Conservation (phyloP, 495 filamentous ascomycete species). For the Sporormia fimetaria region DNA sequence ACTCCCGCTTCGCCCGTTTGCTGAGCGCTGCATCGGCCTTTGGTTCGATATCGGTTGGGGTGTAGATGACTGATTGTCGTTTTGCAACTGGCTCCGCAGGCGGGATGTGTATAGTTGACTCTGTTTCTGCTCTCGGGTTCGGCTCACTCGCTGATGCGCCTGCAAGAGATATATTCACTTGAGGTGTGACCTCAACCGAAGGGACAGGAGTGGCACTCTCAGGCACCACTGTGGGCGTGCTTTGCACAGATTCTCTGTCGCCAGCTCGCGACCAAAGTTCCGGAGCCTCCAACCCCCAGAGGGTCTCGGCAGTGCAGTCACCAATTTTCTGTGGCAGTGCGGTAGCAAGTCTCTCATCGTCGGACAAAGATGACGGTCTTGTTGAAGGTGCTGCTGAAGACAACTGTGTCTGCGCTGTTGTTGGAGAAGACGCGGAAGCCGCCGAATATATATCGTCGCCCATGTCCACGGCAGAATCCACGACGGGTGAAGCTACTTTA, state of each 20-base stretch:
- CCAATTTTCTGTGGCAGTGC: no score
- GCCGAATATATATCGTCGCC: constrained; percentile 20
- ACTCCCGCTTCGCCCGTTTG: constrained; percentile 7
- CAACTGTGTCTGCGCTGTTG: constrained; percentile 21
- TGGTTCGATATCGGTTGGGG: neutral
- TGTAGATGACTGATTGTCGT: constrained; percentile 14
- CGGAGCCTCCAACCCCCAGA: no score
- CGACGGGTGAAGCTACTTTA: no score
- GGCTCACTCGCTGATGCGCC: constrained; percentile 1
- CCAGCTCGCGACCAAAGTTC: no score
- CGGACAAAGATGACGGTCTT: constrained; percentile 26
- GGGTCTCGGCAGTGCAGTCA: no score
- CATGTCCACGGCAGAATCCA: constrained; percentile 16
- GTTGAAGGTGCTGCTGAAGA: constrained; percentile 24
- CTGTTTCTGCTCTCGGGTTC: constrained; percentile 7
- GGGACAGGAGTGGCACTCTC: constrained; percentile 10
- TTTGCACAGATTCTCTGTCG: constrained; percentile 20
- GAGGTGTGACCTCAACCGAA: constrained; percentile 5
- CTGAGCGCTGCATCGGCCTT: neutral
- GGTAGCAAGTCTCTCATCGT: no score
- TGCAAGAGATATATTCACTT: neutral
- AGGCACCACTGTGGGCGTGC: constrained; percentile 23
- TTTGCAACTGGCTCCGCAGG: constrained; percentile 3
- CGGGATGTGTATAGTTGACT: constrained; percentile 12
- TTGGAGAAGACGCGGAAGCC: constrained; percentile 22